phyloP scores from a whole-genome alignment of 495 filamentous ascomycete species.

The Xylaria telfairii region DNA sequence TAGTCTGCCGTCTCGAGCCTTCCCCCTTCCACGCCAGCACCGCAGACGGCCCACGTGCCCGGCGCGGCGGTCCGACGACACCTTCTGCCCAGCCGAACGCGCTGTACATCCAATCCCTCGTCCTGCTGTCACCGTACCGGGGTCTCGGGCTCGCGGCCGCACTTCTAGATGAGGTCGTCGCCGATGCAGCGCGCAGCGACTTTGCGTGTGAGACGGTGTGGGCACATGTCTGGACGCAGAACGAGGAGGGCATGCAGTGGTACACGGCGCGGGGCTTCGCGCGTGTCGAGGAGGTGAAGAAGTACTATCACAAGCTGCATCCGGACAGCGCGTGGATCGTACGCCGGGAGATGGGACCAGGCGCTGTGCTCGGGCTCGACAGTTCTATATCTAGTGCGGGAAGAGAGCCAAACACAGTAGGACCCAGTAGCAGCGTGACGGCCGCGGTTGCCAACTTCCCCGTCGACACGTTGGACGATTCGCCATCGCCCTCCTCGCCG shows the following conservation, averaged over 20 bases:
- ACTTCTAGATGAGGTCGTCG: conserved; percentile 66
- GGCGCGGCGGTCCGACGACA: conserved; percentile 17
- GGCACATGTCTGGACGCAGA: conserved; percentile 95
- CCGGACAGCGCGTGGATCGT: conserved; percentile 83
- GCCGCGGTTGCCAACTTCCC: conserved; percentile 41
- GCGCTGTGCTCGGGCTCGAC: conserved; percentile 15
- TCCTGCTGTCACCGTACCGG: conserved; percentile 83
- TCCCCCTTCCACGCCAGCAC: conserved; percentile 35
- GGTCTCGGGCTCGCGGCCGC: conserved; percentile 77
- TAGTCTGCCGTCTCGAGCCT: conserved; percentile 80
- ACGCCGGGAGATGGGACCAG: conserved; percentile 46
- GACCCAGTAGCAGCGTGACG: conserved; percentile 30
- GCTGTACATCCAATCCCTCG: conserved; percentile 90
- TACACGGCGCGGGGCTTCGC: conserved; percentile 83
- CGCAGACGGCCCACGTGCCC: conserved; percentile 22
- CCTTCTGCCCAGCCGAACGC: conserved; percentile 37
- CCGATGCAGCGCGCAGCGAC: conserved; percentile 43
- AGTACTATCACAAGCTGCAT: conserved; percentile 85
- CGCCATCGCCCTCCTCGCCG: not conserved
- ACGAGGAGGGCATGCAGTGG: conserved; percentile 85
- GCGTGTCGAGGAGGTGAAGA: conserved; percentile 58
- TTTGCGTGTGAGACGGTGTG: conserved; percentile 56
- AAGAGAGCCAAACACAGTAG: not conserved
- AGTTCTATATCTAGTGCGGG: not conserved
- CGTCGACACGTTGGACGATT: not conserved